Evolutionary conservation across 257 asterid species (phyloP), one percentile per base, ranked within the genome.

Genomic region (Echium plantagineum): DNA sequence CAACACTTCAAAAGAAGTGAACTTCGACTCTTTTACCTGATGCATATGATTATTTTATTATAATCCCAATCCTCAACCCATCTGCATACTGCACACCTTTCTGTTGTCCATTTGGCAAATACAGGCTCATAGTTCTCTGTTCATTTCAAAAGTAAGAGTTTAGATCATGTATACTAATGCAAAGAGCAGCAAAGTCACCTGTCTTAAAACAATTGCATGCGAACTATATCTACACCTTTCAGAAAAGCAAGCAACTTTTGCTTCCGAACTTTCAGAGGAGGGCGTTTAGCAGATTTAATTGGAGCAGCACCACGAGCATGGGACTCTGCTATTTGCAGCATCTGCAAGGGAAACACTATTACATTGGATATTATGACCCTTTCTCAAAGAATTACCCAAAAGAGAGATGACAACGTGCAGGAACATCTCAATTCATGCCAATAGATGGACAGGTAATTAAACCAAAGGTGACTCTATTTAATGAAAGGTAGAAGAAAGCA

Each of bases 61-160:
- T 83, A 86, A 76, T 93, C 99, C 97, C 97, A 93, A 78, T 93
- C 99, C 82, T 93, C 97, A 21, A 93, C 95, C 99, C 99, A 93
- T 69, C 99, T 86, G 74, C 99, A 93, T 19, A 93, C 97, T 20
- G 99, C 99, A 80, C 99, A 93, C 73, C 97, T 84, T 74, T 93
- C 99, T 21, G 99, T 89, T 55, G 99, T 93, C 99, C 99, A 89
- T 81, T 85, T 93, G 63, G 95, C 86, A 76, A 58, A 31, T 63
- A 93, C 94, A 64, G 99, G 96, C 72, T 89, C 96, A 76, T 89
- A 85, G 63, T 81, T 87, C 74, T 86, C 99, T 93, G 60, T 21
- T 13, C 18, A 56, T 74, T 57, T 19, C 69, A 70, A 66, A 66
- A 66, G 60, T 17, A 46, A 59, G 28, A 76, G 55, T 70, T 73